A percentile compares a stretch with the other conserved stretches of the same genome.
These are phyloP conservation scores for Sclerotinia spermophila DNA, from an alignment of 2,329 filamentous ascomycete genomes.

Conservation along the genomic window DNA sequence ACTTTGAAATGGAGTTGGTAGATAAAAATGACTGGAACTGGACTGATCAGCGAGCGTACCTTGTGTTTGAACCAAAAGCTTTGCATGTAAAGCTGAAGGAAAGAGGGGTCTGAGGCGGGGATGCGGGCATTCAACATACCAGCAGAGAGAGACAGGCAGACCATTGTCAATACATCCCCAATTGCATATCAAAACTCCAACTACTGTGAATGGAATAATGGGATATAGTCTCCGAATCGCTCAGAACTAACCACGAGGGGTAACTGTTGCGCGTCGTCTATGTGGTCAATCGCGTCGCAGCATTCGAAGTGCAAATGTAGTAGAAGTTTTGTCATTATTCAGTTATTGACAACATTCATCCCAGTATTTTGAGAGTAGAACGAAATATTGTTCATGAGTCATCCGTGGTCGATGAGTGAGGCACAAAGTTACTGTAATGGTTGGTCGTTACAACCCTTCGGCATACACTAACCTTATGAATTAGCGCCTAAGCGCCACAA, in stretches of 20 bases:
- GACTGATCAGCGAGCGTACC: constrained; percentile 5
- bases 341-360: neutral
- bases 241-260: neutral
- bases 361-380: neutral
- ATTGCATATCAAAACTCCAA: neutral
- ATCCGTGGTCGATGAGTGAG: neutral
- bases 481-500: neutral
- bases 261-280: neutral
- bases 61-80: constrained; percentile 12
- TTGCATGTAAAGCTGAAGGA: neutral
- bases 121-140: neutral
- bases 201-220: neutral
- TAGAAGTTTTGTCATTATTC: neutral
- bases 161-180: neutral
- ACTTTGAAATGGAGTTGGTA: constrained; percentile 1
- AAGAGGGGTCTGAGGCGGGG: neutral
- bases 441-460: no score
- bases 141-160: neutral
- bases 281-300: neutral
- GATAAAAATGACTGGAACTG: neutral
- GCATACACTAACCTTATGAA: no score
- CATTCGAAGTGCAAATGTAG: neutral
- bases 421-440: no score
- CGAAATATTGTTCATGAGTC: neutral
- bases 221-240: no score